Base-by-base conservation (phyloP, 176 grass and related monocot species). In the Elaeis guineensis region DNA sequence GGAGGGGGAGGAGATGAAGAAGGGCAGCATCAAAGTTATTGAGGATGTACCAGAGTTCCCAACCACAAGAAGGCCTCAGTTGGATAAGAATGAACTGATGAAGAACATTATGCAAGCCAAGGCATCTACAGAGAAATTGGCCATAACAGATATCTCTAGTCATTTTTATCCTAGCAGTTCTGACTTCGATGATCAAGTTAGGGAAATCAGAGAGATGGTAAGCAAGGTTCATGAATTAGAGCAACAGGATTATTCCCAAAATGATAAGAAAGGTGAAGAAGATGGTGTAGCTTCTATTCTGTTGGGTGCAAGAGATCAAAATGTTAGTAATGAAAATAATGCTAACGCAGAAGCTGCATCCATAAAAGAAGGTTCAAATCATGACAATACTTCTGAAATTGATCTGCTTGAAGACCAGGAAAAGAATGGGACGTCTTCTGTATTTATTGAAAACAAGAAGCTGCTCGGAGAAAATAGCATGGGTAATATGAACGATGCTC, bases 131-230 rank as follows among this genome's bases (percentile, higher is more conserved):
- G 70, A 63, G 50, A 73, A 73, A 39, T 62, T 25, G 24, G 6
- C 30, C 11, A 50, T 16, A 18, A 19, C 39, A 17, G 39, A 58
- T 59, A 49, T 21, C 49, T 54, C 48, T 9, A 44, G 58, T 54
- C 14, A 53, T 25, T 48, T 63, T 9, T 48, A 19, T 69, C 25
- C 18, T 48, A 25, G 6, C 22, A 18, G 14, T 61, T 21, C 11
- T 52, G 58, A 54, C 44, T 68, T 68, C 44, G 57, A 68, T 44
- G 64, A 69, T 17, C 69, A 69, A 65, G 52, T 77, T 32, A 61
- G 49, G 49, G 63, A 77, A 49, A 77, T 77, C 29, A 77, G 74
- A 68, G 56, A 77, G 32, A 77, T 77, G 64, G 56, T 51, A 61
- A 77, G 56, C 19, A 59, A 69, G 54, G 56, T 54, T 61, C 64